Conservation (phyloP, 164 flowering plant genomes). For the Magnolia officinalis region DNA sequence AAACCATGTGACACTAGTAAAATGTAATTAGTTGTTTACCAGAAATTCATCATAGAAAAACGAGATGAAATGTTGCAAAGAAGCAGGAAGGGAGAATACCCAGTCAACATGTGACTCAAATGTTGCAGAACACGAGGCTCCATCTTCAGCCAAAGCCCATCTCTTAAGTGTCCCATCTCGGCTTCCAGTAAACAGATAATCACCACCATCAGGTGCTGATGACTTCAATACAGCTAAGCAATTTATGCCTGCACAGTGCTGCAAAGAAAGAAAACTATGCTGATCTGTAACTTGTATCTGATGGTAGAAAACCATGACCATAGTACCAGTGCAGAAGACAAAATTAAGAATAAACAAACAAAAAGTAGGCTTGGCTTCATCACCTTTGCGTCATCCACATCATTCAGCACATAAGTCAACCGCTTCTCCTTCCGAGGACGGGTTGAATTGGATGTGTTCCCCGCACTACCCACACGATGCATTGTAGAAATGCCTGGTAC, state of each 20-base stretch:
- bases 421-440: slow-evolving; percentile 94
- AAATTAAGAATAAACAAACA: slow-evolving; percentile 5
- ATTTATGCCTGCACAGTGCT: slow-evolving; percentile 97
- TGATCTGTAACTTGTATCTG: background rate
- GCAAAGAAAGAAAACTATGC: slow-evolving; percentile 22
- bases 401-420: slow-evolving; percentile 80
- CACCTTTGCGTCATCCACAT: slow-evolving; percentile 80
- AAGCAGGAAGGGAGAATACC: slow-evolving; percentile 38
- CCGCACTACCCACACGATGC: slow-evolving; percentile 98
- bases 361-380: background rate
- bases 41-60: background rate
- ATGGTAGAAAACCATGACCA: background rate
- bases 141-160: slow-evolving; percentile 74
- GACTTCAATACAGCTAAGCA: slow-evolving; percentile 69
- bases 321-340: background rate
- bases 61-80: background rate
- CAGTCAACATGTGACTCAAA: slow-evolving; percentile 99
- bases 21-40: background rate
- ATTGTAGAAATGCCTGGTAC: slow-evolving; percentile 35
- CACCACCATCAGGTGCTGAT: slow-evolving; percentile 36
- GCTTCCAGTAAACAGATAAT: slow-evolving; percentile 85
- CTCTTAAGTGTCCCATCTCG: slow-evolving; percentile 95
- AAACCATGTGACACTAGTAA: background rate
- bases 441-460: slow-evolving; percentile 59
- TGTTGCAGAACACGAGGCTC: slow-evolving; percentile 80